Conservation (phyloP, 257 asterid species). For the Salvia splendens region DNA sequence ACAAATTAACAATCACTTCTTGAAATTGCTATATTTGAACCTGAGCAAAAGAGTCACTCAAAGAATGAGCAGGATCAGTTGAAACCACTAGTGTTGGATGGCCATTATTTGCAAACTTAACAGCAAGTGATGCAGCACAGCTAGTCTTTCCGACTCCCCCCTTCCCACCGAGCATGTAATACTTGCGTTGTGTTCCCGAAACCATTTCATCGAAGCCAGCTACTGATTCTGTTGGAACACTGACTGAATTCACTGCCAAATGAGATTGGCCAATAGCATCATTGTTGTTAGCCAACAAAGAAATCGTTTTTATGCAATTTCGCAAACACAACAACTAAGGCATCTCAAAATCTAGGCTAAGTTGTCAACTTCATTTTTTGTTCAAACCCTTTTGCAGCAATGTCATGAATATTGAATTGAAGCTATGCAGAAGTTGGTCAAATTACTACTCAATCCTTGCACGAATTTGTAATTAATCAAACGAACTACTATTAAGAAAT, state of each 20-base stretch:
- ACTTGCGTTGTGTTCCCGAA: conserved; percentile 86
- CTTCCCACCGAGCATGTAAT: conserved; percentile 98
- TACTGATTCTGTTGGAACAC: conserved; percentile 69
- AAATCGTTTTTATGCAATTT: neutral
- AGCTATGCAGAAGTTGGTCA: too few relatives aligned
- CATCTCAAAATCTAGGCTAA: neutral
- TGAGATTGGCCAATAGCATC: conserved; percentile 4
- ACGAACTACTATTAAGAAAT: neutral
- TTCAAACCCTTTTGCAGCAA: neutral
- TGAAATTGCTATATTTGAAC: conserved; percentile 37
- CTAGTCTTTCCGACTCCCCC: conserved; percentile 99
- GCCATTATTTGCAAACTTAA: conserved; percentile 92
- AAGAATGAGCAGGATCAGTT: conserved; percentile 98
- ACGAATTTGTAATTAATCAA: neutral
- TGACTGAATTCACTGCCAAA: conserved; percentile 78
- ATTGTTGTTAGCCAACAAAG: conserved; percentile 22
- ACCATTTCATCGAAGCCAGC: conserved; percentile 88
- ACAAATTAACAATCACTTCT: neutral
- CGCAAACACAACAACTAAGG: conserved; percentile 16
- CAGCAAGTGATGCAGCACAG: conserved; percentile 98
- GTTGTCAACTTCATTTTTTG: neutral
- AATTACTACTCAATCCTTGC: too few relatives aligned
- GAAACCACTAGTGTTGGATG: conserved; percentile 98
- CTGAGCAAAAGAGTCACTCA: conserved; percentile 99
- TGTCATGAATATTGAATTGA: too few relatives aligned